A percentile compares a stretch with the other conserved stretches of the same genome.
Evolutionary conservation across 2,329 filamentous ascomycete genomes (phyloP).

Genomic region (Lachnellula subtilissima): DNA sequence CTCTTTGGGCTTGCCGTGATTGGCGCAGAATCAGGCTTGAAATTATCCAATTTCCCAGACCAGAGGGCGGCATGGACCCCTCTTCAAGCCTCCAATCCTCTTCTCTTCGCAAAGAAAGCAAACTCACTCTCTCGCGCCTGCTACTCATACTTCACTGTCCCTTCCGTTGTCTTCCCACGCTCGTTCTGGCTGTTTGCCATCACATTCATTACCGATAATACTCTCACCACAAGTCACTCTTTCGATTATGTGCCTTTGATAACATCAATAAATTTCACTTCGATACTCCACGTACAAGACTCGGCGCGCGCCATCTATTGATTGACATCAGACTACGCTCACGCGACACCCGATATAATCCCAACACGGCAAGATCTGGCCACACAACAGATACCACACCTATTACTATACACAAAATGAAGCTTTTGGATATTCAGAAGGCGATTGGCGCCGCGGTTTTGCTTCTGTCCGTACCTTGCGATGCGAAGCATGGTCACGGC

Average conservation of each 20-base stretch:
- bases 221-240: constrained; percentile 7
- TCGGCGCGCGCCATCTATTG: not conserved
- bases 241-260: not conserved
- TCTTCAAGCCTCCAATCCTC: not conserved
- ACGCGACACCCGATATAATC: not conserved
- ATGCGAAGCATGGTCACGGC: constrained; percentile 23
- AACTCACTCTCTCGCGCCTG: not conserved
- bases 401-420: constrained; percentile 41
- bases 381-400: constrained; percentile 3
- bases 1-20: not conserved
- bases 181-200: constrained; percentile 3
- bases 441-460: constrained; percentile 46
- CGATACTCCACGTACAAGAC: not conserved
- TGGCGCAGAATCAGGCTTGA: not conserved
- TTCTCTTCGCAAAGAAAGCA: not conserved
- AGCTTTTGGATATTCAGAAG: constrained; percentile 45
- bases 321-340: not conserved
- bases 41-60: not conserved
- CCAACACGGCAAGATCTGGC: constrained; percentile 1
- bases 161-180: not conserved
- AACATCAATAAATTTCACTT: not conserved
- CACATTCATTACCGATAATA: constrained; percentile 6
- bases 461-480: constrained; percentile 36
- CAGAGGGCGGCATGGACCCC: not conserved
- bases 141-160: not conserved